Percentiles rank a stretch among this genome's conserved stretches.
These are phyloP conservation scores for Pleodorina starrii DNA, from an alignment of 139 green algal genomes.

Conservation along the genomic window DNA sequence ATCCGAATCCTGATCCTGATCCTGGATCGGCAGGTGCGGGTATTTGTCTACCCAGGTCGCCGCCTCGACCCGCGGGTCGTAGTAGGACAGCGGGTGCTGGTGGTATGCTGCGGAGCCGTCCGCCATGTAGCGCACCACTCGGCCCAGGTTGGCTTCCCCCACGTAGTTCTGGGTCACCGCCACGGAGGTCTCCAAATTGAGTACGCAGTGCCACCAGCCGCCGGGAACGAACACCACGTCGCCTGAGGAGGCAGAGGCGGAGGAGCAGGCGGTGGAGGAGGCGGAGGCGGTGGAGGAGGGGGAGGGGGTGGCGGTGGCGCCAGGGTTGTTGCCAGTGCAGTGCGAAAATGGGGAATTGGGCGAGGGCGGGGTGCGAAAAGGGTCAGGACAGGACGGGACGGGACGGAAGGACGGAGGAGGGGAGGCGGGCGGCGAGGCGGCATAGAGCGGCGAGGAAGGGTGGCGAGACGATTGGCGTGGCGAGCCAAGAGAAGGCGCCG, in stretches of 20 bases:
- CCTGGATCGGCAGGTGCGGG: background rate
- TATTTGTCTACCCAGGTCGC: conserved; percentile 11
- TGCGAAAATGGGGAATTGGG: too few species aligned
- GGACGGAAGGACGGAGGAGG: too few species aligned
- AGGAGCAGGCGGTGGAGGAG: background rate
- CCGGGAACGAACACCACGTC: conserved; percentile 57
- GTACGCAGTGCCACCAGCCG: conserved; percentile 64
- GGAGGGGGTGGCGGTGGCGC: background rate
- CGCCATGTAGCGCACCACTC: conserved; percentile 40
- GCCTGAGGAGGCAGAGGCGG: background rate
- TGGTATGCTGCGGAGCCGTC: conserved; percentile 38
- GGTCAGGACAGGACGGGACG: too few species aligned
- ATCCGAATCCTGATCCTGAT: background rate
- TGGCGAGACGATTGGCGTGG: too few species aligned
- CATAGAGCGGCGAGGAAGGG: too few species aligned
- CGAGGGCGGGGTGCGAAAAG: too few species aligned
- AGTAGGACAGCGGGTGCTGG: background rate
- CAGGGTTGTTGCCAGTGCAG: too few species aligned
- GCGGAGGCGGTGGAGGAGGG: background rate
- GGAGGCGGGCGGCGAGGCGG: too few species aligned
- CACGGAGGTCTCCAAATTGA: conserved; percentile 61
- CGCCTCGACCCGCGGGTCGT: background rate
- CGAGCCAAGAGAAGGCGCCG: too few species aligned
- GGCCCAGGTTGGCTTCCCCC: conserved; percentile 32
- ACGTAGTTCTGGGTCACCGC: conserved; percentile 65